A percentile compares a stretch with the other conserved stretches of the same genome.
phyloP scores from a whole-genome alignment of 1,139 yeast species.

The Debaryomycetaceae sp. region DNA sequence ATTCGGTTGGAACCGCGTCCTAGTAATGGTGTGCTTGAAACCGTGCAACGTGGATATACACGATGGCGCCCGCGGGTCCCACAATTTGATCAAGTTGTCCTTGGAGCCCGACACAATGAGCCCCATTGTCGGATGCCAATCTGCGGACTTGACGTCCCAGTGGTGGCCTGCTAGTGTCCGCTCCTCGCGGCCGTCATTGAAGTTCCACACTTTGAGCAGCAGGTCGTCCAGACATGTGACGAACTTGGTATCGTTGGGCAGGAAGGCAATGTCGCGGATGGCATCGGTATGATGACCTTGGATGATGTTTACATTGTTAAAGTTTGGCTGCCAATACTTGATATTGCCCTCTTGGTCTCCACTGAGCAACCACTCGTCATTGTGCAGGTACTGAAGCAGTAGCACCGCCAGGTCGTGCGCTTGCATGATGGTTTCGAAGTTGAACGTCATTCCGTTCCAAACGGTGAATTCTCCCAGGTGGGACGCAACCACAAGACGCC shows the following conservation, averaged over 20 bases:
- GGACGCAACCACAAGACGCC: slow-evolving; percentile 84
- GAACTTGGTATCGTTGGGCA: slow-evolving; percentile 87
- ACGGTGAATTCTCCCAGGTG: slow-evolving; percentile 94
- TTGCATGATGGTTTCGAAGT: slow-evolving; percentile 96
- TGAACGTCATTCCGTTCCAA: slow-evolving; percentile 95
- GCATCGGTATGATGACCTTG: slow-evolving; percentile 84
- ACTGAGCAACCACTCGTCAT: slow-evolving; percentile 90
- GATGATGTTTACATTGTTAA: slow-evolving; percentile 87
- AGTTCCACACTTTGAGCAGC: slow-evolving; percentile 87
- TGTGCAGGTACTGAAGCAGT: slow-evolving; percentile 76
- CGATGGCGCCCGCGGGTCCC: slow-evolving; percentile 87
- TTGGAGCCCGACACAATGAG: slow-evolving; percentile 85
- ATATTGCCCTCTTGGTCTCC: slow-evolving; percentile 91
- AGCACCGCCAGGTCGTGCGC: slow-evolving; percentile 93
- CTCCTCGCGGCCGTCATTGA: slow-evolving; percentile 85
- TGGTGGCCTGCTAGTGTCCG: slow-evolving; percentile 83
- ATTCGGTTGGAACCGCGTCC: slow-evolving; percentile 74
- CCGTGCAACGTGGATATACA: slow-evolving; percentile 83
- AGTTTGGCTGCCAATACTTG: slow-evolving; percentile 97
- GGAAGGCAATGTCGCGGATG: slow-evolving; percentile 80
- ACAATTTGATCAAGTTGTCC: slow-evolving; percentile 84
- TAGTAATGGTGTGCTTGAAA: slow-evolving; percentile 87
- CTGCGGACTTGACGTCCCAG: slow-evolving; percentile 97
- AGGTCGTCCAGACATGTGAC: slow-evolving; percentile 93
- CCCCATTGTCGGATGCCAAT: slow-evolving; percentile 93